A percentile compares a stretch with the other conserved stretches of the same genome.
phyloP scores from a whole-genome alignment of 2,329 filamentous ascomycete genomes.

The Exophiala dermatitidis region DNA sequence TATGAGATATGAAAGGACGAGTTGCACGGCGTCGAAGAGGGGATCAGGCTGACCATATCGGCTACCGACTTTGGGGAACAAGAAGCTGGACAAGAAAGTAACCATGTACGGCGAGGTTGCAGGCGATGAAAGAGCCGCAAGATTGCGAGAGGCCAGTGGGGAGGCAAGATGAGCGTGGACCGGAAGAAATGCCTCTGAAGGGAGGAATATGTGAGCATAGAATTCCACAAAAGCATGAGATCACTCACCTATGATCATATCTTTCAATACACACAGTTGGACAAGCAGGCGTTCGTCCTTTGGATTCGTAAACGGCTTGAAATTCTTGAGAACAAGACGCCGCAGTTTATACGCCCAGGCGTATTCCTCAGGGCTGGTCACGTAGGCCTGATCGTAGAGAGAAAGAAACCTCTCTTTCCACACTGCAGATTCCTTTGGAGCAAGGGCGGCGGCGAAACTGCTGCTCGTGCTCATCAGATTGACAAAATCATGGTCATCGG shows the following conservation, averaged over 20 bases:
- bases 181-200: conserved; percentile 20
- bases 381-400: conserved; percentile 31
- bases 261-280: conserved; percentile 28
- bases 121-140: conserved; percentile 20
- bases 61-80: conserved; percentile 9
- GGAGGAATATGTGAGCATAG: background rate
- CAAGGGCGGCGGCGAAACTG: conserved; percentile 26
- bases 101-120: conserved; percentile 19
- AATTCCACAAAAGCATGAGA: background rate
- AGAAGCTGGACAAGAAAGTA: conserved; percentile 19
- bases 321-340: conserved; percentile 30
- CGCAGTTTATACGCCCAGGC: conserved; percentile 33
- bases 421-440: conserved; percentile 29
- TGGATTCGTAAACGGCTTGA: conserved; percentile 28
- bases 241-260: conserved; percentile 25
- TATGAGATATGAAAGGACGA: conserved; percentile 32
- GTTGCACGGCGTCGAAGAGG: conserved; percentile 27
- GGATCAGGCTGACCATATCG: conserved; percentile 18
- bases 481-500: conserved; percentile 30
- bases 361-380: conserved; percentile 26
- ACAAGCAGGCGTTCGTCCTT: conserved; percentile 29
- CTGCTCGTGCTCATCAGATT: conserved; percentile 30
- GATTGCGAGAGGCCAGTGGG: conserved; percentile 20
- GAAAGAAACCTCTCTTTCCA: conserved; percentile 33
- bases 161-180: conserved; percentile 7